These are phyloP conservation scores for Hydnum rufescens DNA, from an alignment of 768 basidiomycete species.

Conservation along the genomic window DNA sequence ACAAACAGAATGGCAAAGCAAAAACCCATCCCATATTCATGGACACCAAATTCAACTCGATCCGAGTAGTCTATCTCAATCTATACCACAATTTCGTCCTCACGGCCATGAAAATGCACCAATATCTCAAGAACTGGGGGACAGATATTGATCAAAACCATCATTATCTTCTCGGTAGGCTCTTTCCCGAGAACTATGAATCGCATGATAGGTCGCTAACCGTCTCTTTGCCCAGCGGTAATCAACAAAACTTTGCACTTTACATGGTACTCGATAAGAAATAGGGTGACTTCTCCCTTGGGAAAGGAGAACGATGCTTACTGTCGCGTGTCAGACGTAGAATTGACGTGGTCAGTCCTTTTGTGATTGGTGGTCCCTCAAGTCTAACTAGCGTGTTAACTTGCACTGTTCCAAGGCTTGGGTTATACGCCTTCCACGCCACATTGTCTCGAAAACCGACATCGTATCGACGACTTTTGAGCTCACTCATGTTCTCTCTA, in stretches of 20 bases:
- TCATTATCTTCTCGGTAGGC: constrained; percentile 38
- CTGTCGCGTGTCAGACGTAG: no score
- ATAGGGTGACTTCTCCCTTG: no score
- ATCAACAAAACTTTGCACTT: no score
- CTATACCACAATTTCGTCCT: constrained; percentile 73
- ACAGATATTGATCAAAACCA: constrained; percentile 5
- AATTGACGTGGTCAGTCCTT: no score
- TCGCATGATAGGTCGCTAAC: neutral
- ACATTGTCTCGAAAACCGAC: neutral
- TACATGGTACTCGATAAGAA: no score
- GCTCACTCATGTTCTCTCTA: neutral
- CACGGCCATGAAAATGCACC: constrained; percentile 69
- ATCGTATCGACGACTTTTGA: neutral
- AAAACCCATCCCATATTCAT: constrained; percentile 65
- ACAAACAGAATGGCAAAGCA: constrained; percentile 41
- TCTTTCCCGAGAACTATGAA: neutral
- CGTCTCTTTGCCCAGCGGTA: no score
- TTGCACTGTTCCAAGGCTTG: no score
- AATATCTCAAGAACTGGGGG: constrained; percentile 36
- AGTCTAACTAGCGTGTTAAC: no score
- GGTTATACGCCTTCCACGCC: neutral
- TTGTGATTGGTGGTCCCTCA: no score
- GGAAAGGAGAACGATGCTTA: no score
- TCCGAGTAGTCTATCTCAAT: constrained; percentile 47
- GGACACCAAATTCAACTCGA: constrained; percentile 49